Conservation (phyloP, 2,329 filamentous ascomycete genomes). For the Colletotrichum musae region DNA sequence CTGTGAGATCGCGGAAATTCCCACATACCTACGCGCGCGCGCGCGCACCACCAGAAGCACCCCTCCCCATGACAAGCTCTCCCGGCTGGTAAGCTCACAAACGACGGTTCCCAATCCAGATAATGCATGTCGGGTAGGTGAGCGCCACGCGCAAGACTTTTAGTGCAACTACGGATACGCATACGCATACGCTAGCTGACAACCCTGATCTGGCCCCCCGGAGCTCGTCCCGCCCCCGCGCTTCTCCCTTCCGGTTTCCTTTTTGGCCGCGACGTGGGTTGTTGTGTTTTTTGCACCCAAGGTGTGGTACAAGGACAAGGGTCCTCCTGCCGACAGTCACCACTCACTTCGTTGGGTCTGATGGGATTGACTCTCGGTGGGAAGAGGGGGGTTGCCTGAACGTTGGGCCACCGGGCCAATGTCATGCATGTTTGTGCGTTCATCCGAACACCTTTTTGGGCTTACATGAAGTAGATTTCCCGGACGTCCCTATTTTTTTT, state of each 20-base stretch:
- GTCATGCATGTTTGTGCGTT: conserved; percentile 24
- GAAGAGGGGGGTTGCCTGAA: too few species aligned
- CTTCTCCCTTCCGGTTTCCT: conserved; percentile 14
- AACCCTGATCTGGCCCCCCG: not conserved
- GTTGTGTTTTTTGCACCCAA: not conserved
- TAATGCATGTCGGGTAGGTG: conserved; percentile 20
- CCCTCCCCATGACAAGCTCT: conserved; percentile 38
- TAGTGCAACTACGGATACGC: too few species aligned
- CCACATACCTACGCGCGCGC: conserved; percentile 32
- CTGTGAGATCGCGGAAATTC: conserved; percentile 34
- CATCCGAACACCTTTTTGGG: conserved; percentile 18
- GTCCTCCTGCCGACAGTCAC: too few species aligned
- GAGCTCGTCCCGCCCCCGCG: conserved; percentile 18
- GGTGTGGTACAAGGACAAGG: too few species aligned
- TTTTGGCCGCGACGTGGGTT: not conserved
- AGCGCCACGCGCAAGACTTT: conserved; percentile 16
- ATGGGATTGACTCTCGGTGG: too few species aligned
- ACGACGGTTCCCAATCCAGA: conserved; percentile 33
- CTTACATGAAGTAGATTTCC: not conserved
- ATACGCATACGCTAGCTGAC: not conserved
- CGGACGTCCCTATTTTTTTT: not conserved
- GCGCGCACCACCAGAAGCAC: not conserved
- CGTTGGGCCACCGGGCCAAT: conserved; percentile 3
- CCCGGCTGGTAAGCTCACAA: conserved; percentile 31
- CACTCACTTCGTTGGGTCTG: too few species aligned